A percentile compares a stretch with the other conserved stretches of the same genome.
These are phyloP conservation scores for Pichia sp. DNA, from an alignment of 1,139 yeast genomes.

Conservation along the genomic window DNA sequence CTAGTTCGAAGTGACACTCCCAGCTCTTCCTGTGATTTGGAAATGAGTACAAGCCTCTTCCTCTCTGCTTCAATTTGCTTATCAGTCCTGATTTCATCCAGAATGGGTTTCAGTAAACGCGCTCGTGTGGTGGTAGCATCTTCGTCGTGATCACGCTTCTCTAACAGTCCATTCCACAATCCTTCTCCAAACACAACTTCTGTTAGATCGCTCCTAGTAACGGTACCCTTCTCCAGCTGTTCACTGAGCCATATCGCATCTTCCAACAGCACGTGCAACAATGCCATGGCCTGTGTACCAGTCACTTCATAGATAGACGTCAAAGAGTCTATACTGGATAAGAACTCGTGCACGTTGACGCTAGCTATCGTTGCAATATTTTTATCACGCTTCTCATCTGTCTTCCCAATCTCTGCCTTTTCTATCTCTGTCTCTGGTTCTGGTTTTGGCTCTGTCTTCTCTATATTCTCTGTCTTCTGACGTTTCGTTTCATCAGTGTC, in stretches of 20 bases:
- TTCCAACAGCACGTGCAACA: slow-evolving; percentile 7
- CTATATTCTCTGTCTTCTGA: neutral
- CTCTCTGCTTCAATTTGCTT: slow-evolving; percentile 1
- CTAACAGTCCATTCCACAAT: slow-evolving; percentile 5
- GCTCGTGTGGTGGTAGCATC: no score
- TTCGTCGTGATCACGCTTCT: no score
- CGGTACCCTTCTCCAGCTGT: neutral
- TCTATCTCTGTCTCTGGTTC: slow-evolving; percentile 1
- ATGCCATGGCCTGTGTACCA: slow-evolving; percentile 18
- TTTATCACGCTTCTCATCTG: neutral
- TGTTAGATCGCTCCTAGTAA: slow-evolving; percentile 3
- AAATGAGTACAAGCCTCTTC: slow-evolving; percentile 7
- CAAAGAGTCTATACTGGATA: slow-evolving; percentile 4
- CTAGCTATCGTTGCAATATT: slow-evolving; percentile 8
- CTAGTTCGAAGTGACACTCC: slow-evolving; percentile 22
- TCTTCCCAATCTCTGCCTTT: neutral
- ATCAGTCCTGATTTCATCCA: neutral
- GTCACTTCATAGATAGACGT: slow-evolving; percentile 10
- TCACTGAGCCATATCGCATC: slow-evolving; percentile 10
- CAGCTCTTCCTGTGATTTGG: slow-evolving; percentile 19
- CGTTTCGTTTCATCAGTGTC: neutral
- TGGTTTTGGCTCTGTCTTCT: neutral
- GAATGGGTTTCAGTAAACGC: slow-evolving; percentile 1
- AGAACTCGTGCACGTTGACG: slow-evolving; percentile 11
- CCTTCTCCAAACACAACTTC: slow-evolving; percentile 6